phyloP scores from a whole-genome alignment of 2,329 filamentous ascomycete species.

The Paecilomyces dactylethromorphus region DNA sequence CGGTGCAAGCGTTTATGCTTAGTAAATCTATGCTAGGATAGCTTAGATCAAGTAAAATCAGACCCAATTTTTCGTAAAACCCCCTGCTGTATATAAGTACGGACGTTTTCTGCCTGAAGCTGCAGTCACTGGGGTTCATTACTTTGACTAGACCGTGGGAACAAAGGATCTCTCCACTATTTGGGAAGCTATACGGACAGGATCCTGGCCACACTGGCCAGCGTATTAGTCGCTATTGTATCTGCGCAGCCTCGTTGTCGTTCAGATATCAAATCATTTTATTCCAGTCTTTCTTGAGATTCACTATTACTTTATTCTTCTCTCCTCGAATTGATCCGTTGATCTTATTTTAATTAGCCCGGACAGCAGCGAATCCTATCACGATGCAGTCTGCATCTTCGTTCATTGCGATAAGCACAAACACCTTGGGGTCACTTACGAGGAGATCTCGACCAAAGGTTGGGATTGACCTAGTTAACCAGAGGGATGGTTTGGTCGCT shows the following conservation, averaged over 20 bases:
- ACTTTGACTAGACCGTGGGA: background rate
- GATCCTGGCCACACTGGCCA: background rate
- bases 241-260: background rate
- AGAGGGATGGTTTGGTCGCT: conserved; percentile 31
- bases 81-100: background rate
- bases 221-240: background rate
- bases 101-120: background rate
- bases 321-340: too few species aligned
- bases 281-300: background rate
- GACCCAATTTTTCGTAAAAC: background rate
- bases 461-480: conserved; percentile 21
- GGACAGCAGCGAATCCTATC: background rate
- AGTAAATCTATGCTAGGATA: background rate
- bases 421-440: conserved; percentile 19
- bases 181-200: background rate
- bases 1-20: background rate
- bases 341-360: background rate
- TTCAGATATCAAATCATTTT: background rate
- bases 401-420: conserved; percentile 18
- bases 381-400: conserved; percentile 17
- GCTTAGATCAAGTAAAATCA: background rate
- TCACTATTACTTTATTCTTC: background rate
- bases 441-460: conserved; percentile 23
- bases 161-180: background rate
- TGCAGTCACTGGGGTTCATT: background rate